These are phyloP conservation scores for Bonia amplexicaulis DNA, from an alignment of 176 grass and related monocot species.

Conservation along the genomic window DNA sequence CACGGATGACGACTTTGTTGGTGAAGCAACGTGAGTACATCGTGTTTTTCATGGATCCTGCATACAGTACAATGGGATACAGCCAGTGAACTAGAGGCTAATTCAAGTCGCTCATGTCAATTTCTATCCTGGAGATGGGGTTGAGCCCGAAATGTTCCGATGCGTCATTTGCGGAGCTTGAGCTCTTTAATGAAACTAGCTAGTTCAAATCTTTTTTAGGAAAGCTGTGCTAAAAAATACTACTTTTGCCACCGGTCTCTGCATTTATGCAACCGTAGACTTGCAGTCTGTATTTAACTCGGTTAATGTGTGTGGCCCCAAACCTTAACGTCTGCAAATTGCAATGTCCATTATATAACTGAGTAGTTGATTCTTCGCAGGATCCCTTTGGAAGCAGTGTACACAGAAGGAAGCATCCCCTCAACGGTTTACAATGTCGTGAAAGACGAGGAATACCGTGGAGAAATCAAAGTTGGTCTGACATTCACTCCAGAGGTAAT, in stretches of 20 bases:
- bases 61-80: background rate
- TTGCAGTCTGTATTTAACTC: background rate
- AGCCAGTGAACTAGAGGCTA: background rate
- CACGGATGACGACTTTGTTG: conserved; percentile 59
- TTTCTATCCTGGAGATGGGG: background rate
- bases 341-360: background rate
- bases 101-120: background rate
- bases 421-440: conserved; percentile 62
- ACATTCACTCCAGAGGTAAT: conserved; percentile 60
- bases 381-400: conserved; percentile 55
- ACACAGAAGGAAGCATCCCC: conserved; percentile 50
- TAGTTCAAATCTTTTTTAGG: background rate
- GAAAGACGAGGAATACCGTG: conserved; percentile 74
- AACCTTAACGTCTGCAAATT: background rate
- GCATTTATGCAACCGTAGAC: background rate
- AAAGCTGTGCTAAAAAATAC: background rate
- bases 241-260: background rate
- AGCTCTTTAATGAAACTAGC: background rate
- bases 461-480: conserved; percentile 79
- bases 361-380: conserved; percentile 10
- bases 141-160: background rate
- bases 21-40: conserved; percentile 68
- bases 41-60: background rate
- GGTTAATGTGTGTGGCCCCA: background rate
- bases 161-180: background rate